phyloP scores from a whole-genome alignment of 192 early-diverging fungal genomes.

The Coemansia umbellata region DNA sequence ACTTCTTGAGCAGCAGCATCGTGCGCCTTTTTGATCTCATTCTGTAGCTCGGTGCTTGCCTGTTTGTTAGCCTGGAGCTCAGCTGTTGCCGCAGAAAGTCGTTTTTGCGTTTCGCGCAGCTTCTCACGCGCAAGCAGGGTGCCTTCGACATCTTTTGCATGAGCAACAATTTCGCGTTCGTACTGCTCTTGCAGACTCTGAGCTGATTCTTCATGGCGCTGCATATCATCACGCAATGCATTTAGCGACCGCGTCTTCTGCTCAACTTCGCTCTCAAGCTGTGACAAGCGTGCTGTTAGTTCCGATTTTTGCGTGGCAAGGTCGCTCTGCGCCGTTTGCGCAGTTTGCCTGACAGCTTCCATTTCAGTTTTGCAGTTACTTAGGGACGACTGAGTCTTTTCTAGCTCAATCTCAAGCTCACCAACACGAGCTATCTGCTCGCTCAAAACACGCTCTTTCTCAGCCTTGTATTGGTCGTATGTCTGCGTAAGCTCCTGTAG shows the following conservation, averaged over 20 bases:
- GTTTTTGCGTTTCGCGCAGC: conserved; percentile 22
- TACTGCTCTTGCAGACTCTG: conserved; percentile 64
- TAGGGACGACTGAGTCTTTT: conserved; percentile 22
- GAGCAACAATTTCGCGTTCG: conserved; percentile 62
- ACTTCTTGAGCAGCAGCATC: conserved; percentile 16
- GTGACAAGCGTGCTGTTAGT: conserved; percentile 17
- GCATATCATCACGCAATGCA: conserved; percentile 52
- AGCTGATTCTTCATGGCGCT: conserved; percentile 47
- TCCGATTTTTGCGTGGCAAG: conserved; percentile 41
- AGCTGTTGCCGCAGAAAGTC: conserved; percentile 11
- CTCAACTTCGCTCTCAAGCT: conserved; percentile 17
- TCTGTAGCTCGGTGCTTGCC: conserved; percentile 17
- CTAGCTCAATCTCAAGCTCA: conserved; percentile 28
- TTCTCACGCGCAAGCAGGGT: conserved; percentile 45
- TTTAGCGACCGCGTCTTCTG: conserved; percentile 20
- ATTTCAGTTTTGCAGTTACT: conserved; percentile 17
- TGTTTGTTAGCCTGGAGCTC: conserved; percentile 17
- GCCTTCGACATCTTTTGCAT: conserved; percentile 57
- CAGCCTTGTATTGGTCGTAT: conserved; percentile 65
- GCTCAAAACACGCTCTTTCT: conserved; percentile 39
- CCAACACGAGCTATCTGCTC: conserved; percentile 24
- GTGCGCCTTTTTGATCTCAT: conserved; percentile 18
- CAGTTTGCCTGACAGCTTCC: conserved; percentile 6
- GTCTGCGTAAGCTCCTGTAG: conserved; percentile 60
- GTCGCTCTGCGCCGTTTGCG: conserved; percentile 49